Conservation (phyloP, 1,139 yeast species). For the Kodamaea arcana region DNA sequence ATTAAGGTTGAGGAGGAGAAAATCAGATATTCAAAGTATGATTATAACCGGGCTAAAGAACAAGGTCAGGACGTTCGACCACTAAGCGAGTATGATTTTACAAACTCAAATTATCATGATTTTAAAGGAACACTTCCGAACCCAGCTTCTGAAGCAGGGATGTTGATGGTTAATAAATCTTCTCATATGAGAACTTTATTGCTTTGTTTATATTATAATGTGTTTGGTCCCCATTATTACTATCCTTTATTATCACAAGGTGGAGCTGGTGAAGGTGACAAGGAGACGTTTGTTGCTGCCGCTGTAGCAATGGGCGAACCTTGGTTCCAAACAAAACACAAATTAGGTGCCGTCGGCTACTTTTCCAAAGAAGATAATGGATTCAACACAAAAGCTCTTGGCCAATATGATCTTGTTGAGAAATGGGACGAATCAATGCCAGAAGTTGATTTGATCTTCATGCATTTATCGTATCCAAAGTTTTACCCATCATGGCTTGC, state of each 20-base stretch:
- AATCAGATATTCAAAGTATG: slow-evolving; percentile 31
- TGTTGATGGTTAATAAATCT: slow-evolving; percentile 53
- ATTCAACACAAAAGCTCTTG: slow-evolving; percentile 54
- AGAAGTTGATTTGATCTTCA: slow-evolving; percentile 36
- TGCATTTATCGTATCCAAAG: slow-evolving; percentile 69
- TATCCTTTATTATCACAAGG: slow-evolving; percentile 64
- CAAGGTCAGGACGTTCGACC: slow-evolving; percentile 23
- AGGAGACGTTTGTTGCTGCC: slow-evolving; percentile 65
- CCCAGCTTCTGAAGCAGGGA: slow-evolving; percentile 64
- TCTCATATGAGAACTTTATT: slow-evolving; percentile 48
- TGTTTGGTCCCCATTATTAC: slow-evolving; percentile 56
- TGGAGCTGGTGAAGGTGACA: slow-evolving; percentile 70
- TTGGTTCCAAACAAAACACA: slow-evolving; percentile 51
- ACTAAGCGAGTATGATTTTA: slow-evolving; percentile 28
- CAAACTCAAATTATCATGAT: slow-evolving; percentile 46
- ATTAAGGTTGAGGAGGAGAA: slow-evolving; percentile 36
- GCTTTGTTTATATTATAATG: slow-evolving; percentile 54
- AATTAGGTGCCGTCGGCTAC: slow-evolving; percentile 53
- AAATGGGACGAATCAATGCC: slow-evolving; percentile 16
- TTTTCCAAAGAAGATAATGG: slow-evolving; percentile 26
- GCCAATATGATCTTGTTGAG: slow-evolving; percentile 54
- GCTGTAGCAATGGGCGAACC: slow-evolving; percentile 48
- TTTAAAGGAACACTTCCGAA: slow-evolving; percentile 57
- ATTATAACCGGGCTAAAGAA: slow-evolving; percentile 20
- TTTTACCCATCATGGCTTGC: slow-evolving; percentile 48